Percentiles rank a stretch among this genome's conserved stretches.
phyloP scores from a whole-genome alignment of 495 filamentous ascomycete genomes.

The Daldinia loculata region DNA sequence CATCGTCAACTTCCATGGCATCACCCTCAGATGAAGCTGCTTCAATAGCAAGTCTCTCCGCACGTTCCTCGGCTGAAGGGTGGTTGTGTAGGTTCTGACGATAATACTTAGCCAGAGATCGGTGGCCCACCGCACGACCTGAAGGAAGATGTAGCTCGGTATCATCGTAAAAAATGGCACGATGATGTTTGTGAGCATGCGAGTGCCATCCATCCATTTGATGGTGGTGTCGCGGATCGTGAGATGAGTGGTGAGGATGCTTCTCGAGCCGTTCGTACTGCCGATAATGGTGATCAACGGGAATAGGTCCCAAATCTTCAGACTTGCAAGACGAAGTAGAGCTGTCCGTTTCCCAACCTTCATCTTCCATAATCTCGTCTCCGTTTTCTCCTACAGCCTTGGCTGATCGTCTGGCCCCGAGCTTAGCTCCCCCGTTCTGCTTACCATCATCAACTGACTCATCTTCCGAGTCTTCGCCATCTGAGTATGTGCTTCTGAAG shows the following conservation, averaged over 20 bases:
- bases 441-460: constrained; percentile 59
- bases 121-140: constrained; percentile 88
- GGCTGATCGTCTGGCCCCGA: constrained; percentile 59
- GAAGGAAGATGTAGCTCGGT: constrained; percentile 94
- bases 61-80: constrained; percentile 73
- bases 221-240: constrained; percentile 71
- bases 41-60: constrained; percentile 65
- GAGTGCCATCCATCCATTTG: constrained; percentile 77
- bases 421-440: constrained; percentile 66
- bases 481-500: constrained; percentile 93
- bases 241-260: constrained; percentile 71
- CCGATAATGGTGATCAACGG: constrained; percentile 69
- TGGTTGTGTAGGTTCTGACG: constrained; percentile 91
- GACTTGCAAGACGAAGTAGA: constrained; percentile 84
- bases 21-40: constrained; percentile 50
- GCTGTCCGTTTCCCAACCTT: constrained; percentile 93
- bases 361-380: constrained; percentile 64
- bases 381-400: constrained; percentile 60
- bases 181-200: constrained; percentile 69
- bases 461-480: constrained; percentile 70
- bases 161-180: constrained; percentile 85
- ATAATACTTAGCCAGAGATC: constrained; percentile 84
- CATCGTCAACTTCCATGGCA: constrained; percentile 44
- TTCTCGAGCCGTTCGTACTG: constrained; percentile 67
- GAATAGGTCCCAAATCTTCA: constrained; percentile 75